A percentile compares a stretch with the other conserved stretches of the same genome.
These are phyloP conservation scores for Clonostachys chloroleuca DNA, from an alignment of 2,329 filamentous ascomycete genomes.

Conservation along the genomic window DNA sequence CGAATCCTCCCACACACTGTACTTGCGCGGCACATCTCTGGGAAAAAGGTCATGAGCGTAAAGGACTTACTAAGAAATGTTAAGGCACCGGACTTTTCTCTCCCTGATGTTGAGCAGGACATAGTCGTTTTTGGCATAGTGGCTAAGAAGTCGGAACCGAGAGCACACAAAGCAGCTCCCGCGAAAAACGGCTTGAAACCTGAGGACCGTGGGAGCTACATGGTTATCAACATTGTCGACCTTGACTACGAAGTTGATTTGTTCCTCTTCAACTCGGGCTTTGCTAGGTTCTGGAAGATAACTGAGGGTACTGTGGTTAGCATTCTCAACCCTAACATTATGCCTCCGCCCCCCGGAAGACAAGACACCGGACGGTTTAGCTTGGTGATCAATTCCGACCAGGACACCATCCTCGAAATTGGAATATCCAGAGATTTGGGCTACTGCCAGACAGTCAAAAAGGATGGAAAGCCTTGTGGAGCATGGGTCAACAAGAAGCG, in stretches of 20 bases:
- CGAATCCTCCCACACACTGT: conserved; percentile 79
- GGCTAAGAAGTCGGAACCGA: conserved; percentile 82
- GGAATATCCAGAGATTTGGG: conserved; percentile 81
- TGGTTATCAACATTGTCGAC: conserved; percentile 85
- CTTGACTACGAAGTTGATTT: conserved; percentile 87
- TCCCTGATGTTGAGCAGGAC: conserved; percentile 81
- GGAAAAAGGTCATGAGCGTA: conserved; percentile 73
- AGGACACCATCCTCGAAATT: conserved; percentile 86
- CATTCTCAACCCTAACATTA: conserved; percentile 84
- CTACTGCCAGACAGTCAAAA: conserved; percentile 81
- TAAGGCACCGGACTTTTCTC: conserved; percentile 76
- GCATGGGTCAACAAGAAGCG: conserved; percentile 85
- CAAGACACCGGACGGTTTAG: conserved; percentile 81
- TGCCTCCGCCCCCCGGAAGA: conserved; percentile 76
- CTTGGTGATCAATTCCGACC: conserved; percentile 78
- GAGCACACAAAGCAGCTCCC: conserved; percentile 44
- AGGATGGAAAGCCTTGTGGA: conserved; percentile 76
- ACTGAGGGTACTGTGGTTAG: conserved; percentile 86
- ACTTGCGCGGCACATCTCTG: conserved; percentile 71
- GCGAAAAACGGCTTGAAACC: conserved; percentile 38
- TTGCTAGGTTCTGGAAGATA: conserved; percentile 92
- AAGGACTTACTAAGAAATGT: conserved; percentile 78
- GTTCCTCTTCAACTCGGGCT: conserved; percentile 87
- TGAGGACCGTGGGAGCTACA: conserved; percentile 75
- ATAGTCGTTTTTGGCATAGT: conserved; percentile 87